Evolutionary conservation across 208 protist genomes (phyloP).

Genomic region (Lotmaria passim): DNA sequence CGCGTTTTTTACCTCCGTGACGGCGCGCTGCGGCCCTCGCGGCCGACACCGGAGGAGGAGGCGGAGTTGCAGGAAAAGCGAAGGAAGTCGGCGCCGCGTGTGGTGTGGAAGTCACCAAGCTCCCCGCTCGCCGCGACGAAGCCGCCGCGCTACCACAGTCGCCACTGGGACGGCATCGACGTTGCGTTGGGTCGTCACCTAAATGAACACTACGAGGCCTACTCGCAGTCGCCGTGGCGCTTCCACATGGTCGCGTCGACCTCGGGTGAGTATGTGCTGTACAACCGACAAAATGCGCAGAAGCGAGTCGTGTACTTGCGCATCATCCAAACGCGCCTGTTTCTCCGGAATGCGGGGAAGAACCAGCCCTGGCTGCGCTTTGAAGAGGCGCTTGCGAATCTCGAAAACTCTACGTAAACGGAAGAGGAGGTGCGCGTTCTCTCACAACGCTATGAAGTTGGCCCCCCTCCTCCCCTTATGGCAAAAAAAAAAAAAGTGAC

Average conservation of each 20-base stretch:
- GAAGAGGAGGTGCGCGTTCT: neutral
- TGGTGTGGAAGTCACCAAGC: conserved; percentile 24
- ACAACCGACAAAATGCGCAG: conserved; percentile 43
- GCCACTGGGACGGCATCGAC: conserved; percentile 73
- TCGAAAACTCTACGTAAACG: conserved; percentile 12
- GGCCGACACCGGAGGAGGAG: conserved; percentile 16
- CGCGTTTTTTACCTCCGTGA: conserved; percentile 32
- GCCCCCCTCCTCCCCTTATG: too few relatives aligned
- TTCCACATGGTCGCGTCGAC: conserved; percentile 52
- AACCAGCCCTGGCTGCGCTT: conserved; percentile 25
- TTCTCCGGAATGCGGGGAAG: conserved; percentile 53
- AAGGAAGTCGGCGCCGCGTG: conserved; percentile 6
- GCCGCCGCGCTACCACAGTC: conserved; percentile 48
- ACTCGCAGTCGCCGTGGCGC: conserved; percentile 50
- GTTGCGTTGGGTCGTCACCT: conserved; percentile 46
- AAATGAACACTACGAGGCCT: conserved; percentile 54
- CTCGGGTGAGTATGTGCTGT: conserved; percentile 76
- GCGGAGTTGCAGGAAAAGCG: neutral
- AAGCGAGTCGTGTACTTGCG: conserved; percentile 62
- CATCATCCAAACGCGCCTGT: conserved; percentile 52
- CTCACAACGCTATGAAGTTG: neutral
- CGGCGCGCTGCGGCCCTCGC: neutral
- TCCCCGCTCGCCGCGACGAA: conserved; percentile 1
- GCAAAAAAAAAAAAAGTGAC: too few relatives aligned
- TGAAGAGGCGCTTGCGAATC: conserved; percentile 9